phyloP scores from a whole-genome alignment of 2,329 filamentous ascomycete genomes.

The Exserohilum turcica region DNA sequence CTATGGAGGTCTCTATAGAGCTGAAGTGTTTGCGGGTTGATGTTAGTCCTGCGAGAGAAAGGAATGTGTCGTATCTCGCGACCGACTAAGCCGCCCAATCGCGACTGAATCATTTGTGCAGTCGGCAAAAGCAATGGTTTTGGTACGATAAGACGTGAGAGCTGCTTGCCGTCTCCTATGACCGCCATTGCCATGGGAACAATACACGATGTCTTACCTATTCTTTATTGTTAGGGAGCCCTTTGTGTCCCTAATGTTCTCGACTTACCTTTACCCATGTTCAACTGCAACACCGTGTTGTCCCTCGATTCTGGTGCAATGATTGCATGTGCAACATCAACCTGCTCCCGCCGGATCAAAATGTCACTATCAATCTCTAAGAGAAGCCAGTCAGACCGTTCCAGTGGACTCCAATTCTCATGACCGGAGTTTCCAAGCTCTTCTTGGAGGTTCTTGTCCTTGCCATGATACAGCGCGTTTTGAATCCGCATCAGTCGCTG shows the following conservation, averaged over 20 bases:
- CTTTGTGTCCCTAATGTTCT: conserved; percentile 30
- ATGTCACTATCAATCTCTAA: conserved; percentile 68
- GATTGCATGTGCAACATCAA: conserved; percentile 63
- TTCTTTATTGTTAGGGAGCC: conserved; percentile 56
- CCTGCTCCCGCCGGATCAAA: conserved; percentile 64
- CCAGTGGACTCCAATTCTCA: conserved; percentile 57
- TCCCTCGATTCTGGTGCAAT: conserved; percentile 33
- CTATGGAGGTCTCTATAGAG: conserved; percentile 49
- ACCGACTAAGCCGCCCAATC: conserved; percentile 61
- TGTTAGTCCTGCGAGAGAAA: conserved; percentile 58
- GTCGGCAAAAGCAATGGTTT: conserved; percentile 67
- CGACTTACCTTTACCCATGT: conserved; percentile 39
- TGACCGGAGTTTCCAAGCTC: conserved; percentile 59
- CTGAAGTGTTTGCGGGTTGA: conserved; percentile 38
- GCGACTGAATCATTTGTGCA: conserved; percentile 59
- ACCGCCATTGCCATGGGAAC: conserved; percentile 1
- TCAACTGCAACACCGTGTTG: conserved; percentile 39
- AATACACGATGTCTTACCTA: conserved; percentile 18
- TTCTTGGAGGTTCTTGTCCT: conserved; percentile 24
- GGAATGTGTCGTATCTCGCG: conserved; percentile 63
- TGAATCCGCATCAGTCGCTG: conserved; percentile 53
- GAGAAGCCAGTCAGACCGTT: conserved; percentile 65
- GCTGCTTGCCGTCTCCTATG: conserved; percentile 11
- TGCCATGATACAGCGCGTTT: conserved; percentile 27
- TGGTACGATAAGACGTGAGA: conserved; percentile 65